Base-by-base conservation (phyloP, 148 eudicot species). In the Arctostaphylos glauca region DNA sequence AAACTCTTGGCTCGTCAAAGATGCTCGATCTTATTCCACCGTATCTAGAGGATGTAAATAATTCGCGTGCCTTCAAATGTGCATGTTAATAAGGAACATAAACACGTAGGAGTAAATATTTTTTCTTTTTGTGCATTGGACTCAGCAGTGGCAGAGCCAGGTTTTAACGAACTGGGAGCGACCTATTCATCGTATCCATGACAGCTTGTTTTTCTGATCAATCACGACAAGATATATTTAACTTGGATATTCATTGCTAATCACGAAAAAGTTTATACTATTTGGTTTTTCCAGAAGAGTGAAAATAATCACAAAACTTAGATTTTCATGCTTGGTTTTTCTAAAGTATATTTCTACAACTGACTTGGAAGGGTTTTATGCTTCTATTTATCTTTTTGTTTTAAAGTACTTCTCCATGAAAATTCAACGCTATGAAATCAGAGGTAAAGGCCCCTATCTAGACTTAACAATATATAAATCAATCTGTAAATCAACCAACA, bases 331-430 rank as follows among this genome's bases (percentile, higher is more conserved):
- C n/a, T 6, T n/a, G 18, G 21, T 6, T 23, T 60, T 60, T 60
- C 67, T 60, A n/a, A n/a, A 60, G 25, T 60, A n/a, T 60, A 60
- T 60, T n/a, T 60, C 67, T 60, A n/a, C n/a, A n/a, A n/a, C n/a
- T n/a, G n/a, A n/a, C n/a, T n/a, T n/a, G n/a, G n/a, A 60, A 60
- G 25, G 25, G 12, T n/a, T n/a, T n/a, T n/a, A n/a, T n/a, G n/a
- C n/a, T n/a, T n/a, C n/a, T n/a, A n/a, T n/a, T n/a, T n/a, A n/a
- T n/a, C n/a, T n/a, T 43, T 66, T 62, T 23, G n/a, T n/a, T n/a
- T 23, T 25, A 66, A 23, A 66, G 6, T 3, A 25, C 10, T 9
- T 25, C n/a, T n/a, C n/a, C 23, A 25, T 25, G 43, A 66, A 25
- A n/a, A 6, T 5, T 59, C 6, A n/a, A n/a, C 9, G 9, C 14